These are phyloP conservation scores for Phytophthora sansomeana DNA, from an alignment of 352 stramenopile species.

Conservation along the genomic window DNA sequence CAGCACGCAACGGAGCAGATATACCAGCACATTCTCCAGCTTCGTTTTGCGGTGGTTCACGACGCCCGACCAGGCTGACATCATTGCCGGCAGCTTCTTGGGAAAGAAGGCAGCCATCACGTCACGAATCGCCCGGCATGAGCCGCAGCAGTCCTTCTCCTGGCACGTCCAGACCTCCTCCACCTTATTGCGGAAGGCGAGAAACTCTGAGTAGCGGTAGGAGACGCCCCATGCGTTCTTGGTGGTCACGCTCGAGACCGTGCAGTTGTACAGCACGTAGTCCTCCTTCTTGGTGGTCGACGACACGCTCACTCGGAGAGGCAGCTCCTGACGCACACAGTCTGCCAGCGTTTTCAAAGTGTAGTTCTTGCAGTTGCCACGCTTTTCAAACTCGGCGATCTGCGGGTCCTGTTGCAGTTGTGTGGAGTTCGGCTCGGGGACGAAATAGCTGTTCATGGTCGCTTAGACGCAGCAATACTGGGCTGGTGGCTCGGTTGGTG, in stretches of 20 bases:
- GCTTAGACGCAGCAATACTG: neutral
- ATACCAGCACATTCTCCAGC: conserved; percentile 65
- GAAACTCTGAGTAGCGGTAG: conserved; percentile 76
- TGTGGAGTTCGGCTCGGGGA: conserved; percentile 36
- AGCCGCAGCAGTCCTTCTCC: conserved; percentile 61
- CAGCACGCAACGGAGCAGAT: conserved; percentile 70
- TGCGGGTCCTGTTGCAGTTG: conserved; percentile 25
- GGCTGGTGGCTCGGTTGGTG: neutral
- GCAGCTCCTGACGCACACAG: conserved; percentile 54
- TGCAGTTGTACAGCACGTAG: conserved; percentile 64
- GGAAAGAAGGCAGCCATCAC: conserved; percentile 70
- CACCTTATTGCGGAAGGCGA: conserved; percentile 63
- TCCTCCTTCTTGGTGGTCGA: conserved; percentile 52
- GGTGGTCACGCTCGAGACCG: conserved; percentile 52
- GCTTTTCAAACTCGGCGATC: conserved; percentile 34
- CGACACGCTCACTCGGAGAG: conserved; percentile 53
- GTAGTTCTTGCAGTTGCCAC: conserved; percentile 51
- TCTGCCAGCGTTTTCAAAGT: conserved; percentile 55
- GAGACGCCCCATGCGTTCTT: conserved; percentile 60
- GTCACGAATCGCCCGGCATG: conserved; percentile 75
- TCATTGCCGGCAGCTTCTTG: conserved; percentile 53
- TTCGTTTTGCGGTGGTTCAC: conserved; percentile 62
- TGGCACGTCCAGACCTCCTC: conserved; percentile 64
- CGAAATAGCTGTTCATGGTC: conserved; percentile 43
- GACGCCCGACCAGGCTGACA: conserved; percentile 49